Percentiles rank a stretch among this genome's conserved stretches.
These are phyloP conservation scores for Coemansia sp. DNA, from an alignment of 192 early-diverging fungal genomes.

Conservation along the genomic window DNA sequence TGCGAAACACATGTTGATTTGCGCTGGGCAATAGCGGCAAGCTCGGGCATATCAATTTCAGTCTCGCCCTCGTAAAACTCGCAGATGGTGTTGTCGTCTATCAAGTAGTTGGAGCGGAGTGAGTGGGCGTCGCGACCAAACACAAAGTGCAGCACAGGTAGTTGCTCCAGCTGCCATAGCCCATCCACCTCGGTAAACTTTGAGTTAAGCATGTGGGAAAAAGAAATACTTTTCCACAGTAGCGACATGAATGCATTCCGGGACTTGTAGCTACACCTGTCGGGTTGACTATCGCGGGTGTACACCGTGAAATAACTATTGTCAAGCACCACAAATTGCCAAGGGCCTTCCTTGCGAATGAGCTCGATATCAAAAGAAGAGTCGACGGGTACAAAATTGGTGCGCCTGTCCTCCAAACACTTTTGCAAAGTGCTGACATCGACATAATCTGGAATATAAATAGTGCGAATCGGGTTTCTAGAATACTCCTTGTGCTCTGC, in stretches of 20 bases:
- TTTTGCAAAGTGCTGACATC: neutral
- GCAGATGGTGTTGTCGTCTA: neutral
- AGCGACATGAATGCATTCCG: conserved; percentile 1
- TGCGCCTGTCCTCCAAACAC: neutral
- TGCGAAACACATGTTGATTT: neutral
- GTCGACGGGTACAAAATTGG: neutral
- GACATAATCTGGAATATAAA: neutral
- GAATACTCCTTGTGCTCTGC: too few species aligned
- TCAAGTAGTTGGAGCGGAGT: neutral
- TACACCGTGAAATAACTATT: neutral
- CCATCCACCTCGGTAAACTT: neutral
- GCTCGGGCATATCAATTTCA: neutral
- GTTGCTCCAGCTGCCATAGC: neutral
- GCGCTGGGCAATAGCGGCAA: neutral
- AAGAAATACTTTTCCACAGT: neutral
- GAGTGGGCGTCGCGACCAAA: neutral
- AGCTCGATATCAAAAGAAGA: neutral
- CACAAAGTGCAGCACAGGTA: conserved; percentile 3
- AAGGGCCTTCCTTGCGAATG: neutral
- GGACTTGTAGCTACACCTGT: conserved; percentile 4
- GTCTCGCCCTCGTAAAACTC: neutral
- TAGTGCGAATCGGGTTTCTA: too few species aligned
- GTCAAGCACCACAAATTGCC: neutral
- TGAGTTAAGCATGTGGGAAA: neutral
- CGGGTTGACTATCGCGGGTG: neutral